These are phyloP conservation scores for Calonectria ilicicola DNA, from an alignment of 2,329 filamentous ascomycete species.

Conservation along the genomic window DNA sequence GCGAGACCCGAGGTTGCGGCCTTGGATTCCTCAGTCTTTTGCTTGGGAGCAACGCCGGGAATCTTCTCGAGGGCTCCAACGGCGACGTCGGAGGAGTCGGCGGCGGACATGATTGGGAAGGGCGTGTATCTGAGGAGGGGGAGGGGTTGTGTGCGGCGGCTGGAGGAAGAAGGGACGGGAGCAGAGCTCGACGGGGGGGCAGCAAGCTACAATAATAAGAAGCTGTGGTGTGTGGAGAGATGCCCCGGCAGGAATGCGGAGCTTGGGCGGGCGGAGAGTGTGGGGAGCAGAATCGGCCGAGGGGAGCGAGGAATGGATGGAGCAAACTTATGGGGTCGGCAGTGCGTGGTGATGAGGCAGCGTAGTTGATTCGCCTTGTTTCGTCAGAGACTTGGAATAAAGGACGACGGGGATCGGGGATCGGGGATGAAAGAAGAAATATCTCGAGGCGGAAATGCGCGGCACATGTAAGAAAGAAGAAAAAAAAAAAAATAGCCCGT, in stretches of 20 bases:
- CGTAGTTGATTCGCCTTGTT: not conserved
- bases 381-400: not conserved
- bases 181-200: constrained; percentile 1
- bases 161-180: constrained; percentile 5
- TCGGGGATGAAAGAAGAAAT: not conserved
- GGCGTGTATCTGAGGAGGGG: not conserved
- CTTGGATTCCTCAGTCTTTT: constrained; percentile 55
- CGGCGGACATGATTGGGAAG: constrained; percentile 37
- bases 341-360: not conserved
- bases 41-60: constrained; percentile 58
- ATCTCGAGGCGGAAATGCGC: not conserved
- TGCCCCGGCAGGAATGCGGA: constrained; percentile 36
- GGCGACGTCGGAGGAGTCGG: constrained; percentile 41
- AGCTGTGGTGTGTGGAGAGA: constrained; percentile 20
- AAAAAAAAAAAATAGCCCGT: not conserved
- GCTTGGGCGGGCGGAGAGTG: constrained; percentile 28
- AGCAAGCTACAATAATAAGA: not conserved
- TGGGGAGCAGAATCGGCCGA: constrained; percentile 39
- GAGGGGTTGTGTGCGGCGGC: not conserved
- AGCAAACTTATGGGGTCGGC: constrained; percentile 6
- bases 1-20: constrained; percentile 51
- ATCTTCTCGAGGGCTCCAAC: constrained; percentile 56
- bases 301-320: constrained; percentile 33
- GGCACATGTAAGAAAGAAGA: constrained; percentile 5
- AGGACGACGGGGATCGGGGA: not conserved